Base-by-base conservation (phyloP, 2,329 filamentous ascomycete species). In the Decorospora gaudefroyi region DNA sequence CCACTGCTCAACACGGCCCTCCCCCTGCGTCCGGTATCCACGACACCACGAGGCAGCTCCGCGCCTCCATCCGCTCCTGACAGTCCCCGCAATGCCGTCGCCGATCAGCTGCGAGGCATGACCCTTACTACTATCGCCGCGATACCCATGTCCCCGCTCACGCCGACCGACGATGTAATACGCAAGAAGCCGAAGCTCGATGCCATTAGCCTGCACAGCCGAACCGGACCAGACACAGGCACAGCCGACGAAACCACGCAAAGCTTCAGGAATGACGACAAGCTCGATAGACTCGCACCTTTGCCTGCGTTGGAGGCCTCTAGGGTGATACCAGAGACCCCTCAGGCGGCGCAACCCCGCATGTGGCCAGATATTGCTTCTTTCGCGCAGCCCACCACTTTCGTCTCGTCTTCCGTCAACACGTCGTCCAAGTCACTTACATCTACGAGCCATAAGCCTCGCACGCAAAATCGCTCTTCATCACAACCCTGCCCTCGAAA, bases 161-260 rank as follows among this genome's bases (percentile, higher is more conserved):
- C 64, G 16, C 66, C 67, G 6, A 62, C 55, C 36, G 66, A 69
- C 50, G 55, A 66, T 46, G 55, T 58, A 17, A 54, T 60, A 43
- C 58, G 59, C 53, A 70, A 70, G 63, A 69, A 66, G 61, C 65
- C 60, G 23, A 70, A 69, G 53, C 55, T 68, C 35, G 61, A 64
- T 34, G 56, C 46, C 11, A 52, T 55, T 35, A 48, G 56, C 39
- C 42, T 50, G 23, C 58, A 63, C 41, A 58, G 51, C 22, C 52
- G 40, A 9, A 36, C 42, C 9, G 52, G 51, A 17, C 37, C 59
- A 41, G 43, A 45, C 31, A 49, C 49, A 37, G 36, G 53, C 26
- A 37, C 46, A 18, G 31, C 26, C 19, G 41, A 46, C 12, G 29
- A 30, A 10, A 42, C 52, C 3, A 9, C 15, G 3, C 45, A 21